phyloP scores from a whole-genome alignment of 345 rosid genomes.

The Kandelia obovata region DNA sequence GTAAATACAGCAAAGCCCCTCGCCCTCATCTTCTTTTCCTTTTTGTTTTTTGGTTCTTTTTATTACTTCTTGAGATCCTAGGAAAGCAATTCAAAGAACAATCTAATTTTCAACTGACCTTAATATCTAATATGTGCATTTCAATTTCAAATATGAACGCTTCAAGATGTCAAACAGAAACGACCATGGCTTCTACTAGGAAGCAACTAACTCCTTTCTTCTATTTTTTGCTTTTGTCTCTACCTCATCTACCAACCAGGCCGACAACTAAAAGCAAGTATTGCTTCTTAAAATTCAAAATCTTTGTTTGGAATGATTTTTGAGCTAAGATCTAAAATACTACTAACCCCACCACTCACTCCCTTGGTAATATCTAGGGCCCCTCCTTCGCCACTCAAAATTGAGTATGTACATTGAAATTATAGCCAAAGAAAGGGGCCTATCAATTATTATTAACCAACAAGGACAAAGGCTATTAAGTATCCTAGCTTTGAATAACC shows the following conservation, averaged over 20 bases:
- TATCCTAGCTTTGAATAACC: slow-evolving; percentile 1
- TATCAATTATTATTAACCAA: slow-evolving; percentile 8
- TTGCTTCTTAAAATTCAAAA: slow-evolving; percentile 4
- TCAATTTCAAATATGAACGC: neutral
- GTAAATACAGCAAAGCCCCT: too few relatives aligned
- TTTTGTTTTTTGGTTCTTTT: neutral
- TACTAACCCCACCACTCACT: slow-evolving; percentile 5
- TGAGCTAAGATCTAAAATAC: neutral
- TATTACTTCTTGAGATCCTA: neutral
- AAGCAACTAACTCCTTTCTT: neutral
- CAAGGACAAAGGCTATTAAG: slow-evolving; percentile 6
- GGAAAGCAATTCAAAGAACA: neutral
- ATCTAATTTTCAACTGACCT: neutral
- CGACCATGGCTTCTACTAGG: too few relatives aligned
- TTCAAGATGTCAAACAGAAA: too few relatives aligned
- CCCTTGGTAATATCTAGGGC: slow-evolving; percentile 3
- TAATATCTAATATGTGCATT: neutral
- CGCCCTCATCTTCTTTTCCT: neutral
- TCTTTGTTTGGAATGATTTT: neutral
- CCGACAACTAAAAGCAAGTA: neutral
- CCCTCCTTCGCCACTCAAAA: neutral
- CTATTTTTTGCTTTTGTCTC: neutral
- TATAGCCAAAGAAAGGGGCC: slow-evolving; percentile 13
- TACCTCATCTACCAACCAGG: slow-evolving; percentile 7
- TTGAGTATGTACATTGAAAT: slow-evolving; percentile 6